Conservation (phyloP, 495 filamentous ascomycete species). For the Aspergillus biplanus region DNA sequence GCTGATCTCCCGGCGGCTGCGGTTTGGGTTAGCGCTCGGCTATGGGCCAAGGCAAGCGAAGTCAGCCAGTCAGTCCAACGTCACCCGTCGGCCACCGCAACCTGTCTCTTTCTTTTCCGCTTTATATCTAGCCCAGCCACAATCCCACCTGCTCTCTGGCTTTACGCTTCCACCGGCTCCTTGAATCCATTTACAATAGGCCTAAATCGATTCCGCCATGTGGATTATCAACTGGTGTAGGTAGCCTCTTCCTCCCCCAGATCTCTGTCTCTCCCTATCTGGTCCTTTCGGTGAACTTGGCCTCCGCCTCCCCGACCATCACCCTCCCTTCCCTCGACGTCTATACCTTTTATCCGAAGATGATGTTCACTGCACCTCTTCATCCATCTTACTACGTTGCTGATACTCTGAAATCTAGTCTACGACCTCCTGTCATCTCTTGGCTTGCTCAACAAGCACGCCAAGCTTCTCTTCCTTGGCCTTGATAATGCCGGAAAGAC, state of each 20-base stretch:
- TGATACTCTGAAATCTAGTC: slow-evolving; percentile 55
- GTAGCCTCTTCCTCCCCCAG: slow-evolving; percentile 33
- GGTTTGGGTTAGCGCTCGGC: slow-evolving; percentile 24
- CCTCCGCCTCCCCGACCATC: slow-evolving; percentile 9
- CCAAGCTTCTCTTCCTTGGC: slow-evolving; percentile 90
- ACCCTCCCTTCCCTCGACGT: background rate
- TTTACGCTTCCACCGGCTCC: slow-evolving; percentile 1
- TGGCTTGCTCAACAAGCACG: slow-evolving; percentile 95
- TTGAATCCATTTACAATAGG: slow-evolving; percentile 7
- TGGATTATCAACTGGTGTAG: slow-evolving; percentile 98
- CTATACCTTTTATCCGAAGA: background rate
- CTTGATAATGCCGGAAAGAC: slow-evolving; percentile 99
- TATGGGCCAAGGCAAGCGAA: slow-evolving; percentile 20
- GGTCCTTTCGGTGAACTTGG: slow-evolving; percentile 8
- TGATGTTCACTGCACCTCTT: background rate
- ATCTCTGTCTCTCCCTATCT: background rate
- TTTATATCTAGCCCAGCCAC: slow-evolving; percentile 16
- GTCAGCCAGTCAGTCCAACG: slow-evolving; percentile 24
- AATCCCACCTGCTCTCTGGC: slow-evolving; percentile 12
- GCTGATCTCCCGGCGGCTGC: slow-evolving; percentile 21
- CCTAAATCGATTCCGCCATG: slow-evolving; percentile 59
- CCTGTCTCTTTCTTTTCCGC: slow-evolving; percentile 39
- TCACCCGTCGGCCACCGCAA: slow-evolving; percentile 30
- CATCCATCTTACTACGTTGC: slow-evolving; percentile 8
- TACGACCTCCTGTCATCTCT: slow-evolving; percentile 90